phyloP scores from a whole-genome alignment of 345 rosid genomes.

The Odontarrhena argentea region DNA sequence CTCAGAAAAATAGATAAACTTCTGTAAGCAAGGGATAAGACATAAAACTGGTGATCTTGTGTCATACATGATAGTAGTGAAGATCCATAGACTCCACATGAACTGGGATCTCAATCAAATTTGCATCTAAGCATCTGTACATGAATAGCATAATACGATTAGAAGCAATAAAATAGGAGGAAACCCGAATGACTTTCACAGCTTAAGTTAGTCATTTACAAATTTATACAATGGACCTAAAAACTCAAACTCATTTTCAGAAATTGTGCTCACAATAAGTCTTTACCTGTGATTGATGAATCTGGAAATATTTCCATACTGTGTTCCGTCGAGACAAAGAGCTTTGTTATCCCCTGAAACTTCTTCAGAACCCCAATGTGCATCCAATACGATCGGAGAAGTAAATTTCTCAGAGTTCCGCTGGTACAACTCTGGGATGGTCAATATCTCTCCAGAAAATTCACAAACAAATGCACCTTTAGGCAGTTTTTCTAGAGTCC shows the following conservation, averaged over 20 bases:
- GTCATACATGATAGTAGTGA: conserved; percentile 79
- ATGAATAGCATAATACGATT: conserved; percentile 8
- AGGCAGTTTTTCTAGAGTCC: conserved; percentile 63
- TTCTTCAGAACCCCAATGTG: conserved; percentile 74
- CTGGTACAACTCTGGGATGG: conserved; percentile 61
- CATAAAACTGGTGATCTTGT: conserved; percentile 24
- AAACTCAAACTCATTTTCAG: not conserved
- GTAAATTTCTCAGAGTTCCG: conserved; percentile 53
- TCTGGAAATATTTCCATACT: conserved; percentile 82
- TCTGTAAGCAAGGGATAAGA: not conserved
- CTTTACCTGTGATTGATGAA: conserved; percentile 86
- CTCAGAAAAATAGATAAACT: conserved; percentile 2
- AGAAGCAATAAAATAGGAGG: conserved; percentile 12
- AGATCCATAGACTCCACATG: conserved; percentile 74
- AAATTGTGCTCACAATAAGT: not conserved
- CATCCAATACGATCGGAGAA: conserved; percentile 72
- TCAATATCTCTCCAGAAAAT: conserved; percentile 81
- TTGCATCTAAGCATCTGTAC: conserved; percentile 75
- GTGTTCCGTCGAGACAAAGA: conserved; percentile 79
- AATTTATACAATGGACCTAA: conserved; percentile 11
- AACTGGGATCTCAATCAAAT: conserved; percentile 86
- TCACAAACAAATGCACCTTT: conserved; percentile 90
- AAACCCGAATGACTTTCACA: conserved; percentile 6
- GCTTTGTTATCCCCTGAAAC: conserved; percentile 60
- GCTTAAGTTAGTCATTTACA: conserved; percentile 14